A percentile compares a stretch with the other conserved stretches of the same genome.
Conservation (phyloP, 306 rosid genomes). For the Quercus parvula region DNA sequence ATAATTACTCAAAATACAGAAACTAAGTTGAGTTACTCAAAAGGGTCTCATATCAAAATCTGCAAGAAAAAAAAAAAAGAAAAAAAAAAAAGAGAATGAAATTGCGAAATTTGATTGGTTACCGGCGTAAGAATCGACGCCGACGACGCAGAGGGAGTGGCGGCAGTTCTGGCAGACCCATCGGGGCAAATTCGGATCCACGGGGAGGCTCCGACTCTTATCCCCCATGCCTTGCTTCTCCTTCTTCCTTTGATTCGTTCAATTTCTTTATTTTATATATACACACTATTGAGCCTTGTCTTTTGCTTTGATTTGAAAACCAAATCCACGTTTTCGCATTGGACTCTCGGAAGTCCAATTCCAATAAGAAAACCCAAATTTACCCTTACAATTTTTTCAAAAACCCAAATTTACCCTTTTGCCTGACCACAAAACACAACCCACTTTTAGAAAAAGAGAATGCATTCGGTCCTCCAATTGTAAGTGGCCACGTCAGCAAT, state of each 20-base stretch:
- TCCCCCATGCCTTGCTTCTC: conserved; percentile 30
- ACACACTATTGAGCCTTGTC: too few relatives aligned
- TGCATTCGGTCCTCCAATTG: too few relatives aligned
- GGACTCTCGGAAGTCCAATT: too few relatives aligned
- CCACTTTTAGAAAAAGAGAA: too few relatives aligned
- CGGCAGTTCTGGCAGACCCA: conserved; percentile 95
- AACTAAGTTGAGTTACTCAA: too few relatives aligned
- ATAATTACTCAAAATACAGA: not conserved
- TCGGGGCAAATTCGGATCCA: conserved; percentile 76
- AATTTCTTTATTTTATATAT: not conserved
- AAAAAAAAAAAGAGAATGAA: not conserved
- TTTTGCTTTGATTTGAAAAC: too few relatives aligned
- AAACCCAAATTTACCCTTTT: too few relatives aligned
- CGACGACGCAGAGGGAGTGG: conserved; percentile 68
- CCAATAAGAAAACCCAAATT: too few relatives aligned
- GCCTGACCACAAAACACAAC: too few relatives aligned
- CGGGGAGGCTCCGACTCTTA: conserved; percentile 68
- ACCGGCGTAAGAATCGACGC: conserved; percentile 93
- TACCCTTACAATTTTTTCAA: too few relatives aligned
- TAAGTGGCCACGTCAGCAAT: too few relatives aligned
- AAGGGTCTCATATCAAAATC: not conserved
- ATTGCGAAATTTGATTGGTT: not conserved
- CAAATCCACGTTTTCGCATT: too few relatives aligned
- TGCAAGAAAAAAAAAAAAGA: not conserved
- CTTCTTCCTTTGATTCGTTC: conserved; percentile 4